A percentile compares a stretch with the other conserved stretches of the same genome.
Evolutionary conservation across 345 rosid genomes (phyloP).

Genomic region (Syzygium jambos): DNA sequence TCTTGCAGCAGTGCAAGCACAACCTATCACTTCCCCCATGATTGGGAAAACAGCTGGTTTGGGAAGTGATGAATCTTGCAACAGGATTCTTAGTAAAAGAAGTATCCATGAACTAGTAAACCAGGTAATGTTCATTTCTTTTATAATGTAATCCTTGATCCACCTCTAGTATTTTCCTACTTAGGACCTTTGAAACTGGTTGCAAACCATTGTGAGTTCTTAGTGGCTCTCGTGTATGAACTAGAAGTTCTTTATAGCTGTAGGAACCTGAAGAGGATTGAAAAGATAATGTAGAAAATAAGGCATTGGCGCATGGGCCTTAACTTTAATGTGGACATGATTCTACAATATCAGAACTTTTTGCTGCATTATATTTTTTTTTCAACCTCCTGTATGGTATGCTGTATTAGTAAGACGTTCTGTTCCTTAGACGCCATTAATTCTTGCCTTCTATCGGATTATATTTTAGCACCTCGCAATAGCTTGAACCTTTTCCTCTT

Average conservation of each 20-base stretch:
- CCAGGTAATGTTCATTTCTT: conserved; percentile 44
- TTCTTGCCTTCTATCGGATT: background rate
- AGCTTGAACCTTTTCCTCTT: background rate
- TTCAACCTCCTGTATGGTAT: background rate
- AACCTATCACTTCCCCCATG: conserved; percentile 32
- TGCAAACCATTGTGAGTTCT: background rate
- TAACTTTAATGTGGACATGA: background rate
- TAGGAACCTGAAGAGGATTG: background rate
- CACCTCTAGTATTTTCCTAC: background rate
- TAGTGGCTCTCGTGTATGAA: background rate
- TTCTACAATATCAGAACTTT: background rate
- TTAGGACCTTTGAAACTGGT: background rate
- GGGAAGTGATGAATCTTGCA: conserved; percentile 52
- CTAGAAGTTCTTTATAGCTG: background rate
- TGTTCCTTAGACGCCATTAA: background rate
- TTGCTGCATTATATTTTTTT: background rate
- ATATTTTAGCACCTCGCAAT: background rate
- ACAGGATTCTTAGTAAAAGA: conserved; percentile 74
- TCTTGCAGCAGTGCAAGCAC: conserved; percentile 34
- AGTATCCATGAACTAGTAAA: conserved; percentile 75
- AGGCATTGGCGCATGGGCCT: background rate
- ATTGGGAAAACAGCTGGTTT: conserved; percentile 33
- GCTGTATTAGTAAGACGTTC: background rate
- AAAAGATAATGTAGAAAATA: background rate
- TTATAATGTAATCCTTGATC: background rate